Evolutionary conservation across 345 rosid genomes (phyloP).

Genomic region (Microcos paniculata): DNA sequence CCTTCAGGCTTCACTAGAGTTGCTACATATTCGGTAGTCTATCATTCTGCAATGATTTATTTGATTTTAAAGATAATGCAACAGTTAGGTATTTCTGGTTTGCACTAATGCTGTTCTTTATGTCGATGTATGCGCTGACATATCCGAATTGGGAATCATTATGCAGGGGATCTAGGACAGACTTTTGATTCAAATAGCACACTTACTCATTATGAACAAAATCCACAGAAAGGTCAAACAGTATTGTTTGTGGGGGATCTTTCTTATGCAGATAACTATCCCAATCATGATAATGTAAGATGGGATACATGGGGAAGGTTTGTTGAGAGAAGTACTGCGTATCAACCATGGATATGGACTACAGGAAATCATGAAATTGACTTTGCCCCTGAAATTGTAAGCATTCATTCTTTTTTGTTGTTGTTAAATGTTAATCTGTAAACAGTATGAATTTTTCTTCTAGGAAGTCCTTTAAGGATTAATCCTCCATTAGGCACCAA

Average conservation of each 20-base stretch:
- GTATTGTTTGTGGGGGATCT: constrained; percentile 83
- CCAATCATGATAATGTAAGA: constrained; percentile 62
- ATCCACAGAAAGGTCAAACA: constrained; percentile 61
- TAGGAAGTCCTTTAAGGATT: background rate
- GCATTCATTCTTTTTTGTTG: background rate
- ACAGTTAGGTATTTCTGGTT: background rate
- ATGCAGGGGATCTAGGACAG: constrained; percentile 95
- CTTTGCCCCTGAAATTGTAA: constrained; percentile 51
- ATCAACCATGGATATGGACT: constrained; percentile 98
- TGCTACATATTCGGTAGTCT: background rate
- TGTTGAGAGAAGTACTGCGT: constrained; percentile 77
- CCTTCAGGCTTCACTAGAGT: background rate
- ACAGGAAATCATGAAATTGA: constrained; percentile 88
- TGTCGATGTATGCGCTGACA: background rate
- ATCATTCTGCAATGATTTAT: background rate
- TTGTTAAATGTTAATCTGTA: background rate
- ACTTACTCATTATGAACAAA: constrained; percentile 71
- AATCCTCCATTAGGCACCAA: background rate
- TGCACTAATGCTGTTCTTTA: background rate
- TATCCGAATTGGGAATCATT: background rate
- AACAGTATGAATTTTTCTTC: background rate
- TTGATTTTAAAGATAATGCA: background rate
- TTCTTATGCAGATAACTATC: constrained; percentile 80
- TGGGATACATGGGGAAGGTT: constrained; percentile 98
- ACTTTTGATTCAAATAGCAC: constrained; percentile 81